A percentile compares a stretch with the other conserved stretches of the same genome.
Evolutionary conservation across 2,329 filamentous ascomycete genomes (phyloP).

Genomic region (Pseudovirgaria hyperparasitica): DNA sequence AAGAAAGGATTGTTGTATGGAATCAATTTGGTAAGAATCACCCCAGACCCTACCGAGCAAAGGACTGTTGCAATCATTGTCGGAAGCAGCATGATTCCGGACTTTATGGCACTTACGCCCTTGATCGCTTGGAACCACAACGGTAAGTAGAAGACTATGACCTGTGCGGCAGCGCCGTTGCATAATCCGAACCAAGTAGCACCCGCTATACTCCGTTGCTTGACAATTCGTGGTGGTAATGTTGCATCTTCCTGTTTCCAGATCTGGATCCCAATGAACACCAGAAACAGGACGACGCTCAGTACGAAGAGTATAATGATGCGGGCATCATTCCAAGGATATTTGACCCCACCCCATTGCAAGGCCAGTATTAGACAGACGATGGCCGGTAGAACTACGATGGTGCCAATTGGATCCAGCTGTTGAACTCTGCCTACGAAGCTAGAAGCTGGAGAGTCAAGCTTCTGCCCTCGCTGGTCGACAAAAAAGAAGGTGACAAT

Average conservation of each 20-base stretch:
- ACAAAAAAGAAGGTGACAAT: slow-evolving; percentile 26
- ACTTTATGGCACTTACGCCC: slow-evolving; percentile 15
- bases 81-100: slow-evolving; percentile 22
- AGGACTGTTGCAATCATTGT: slow-evolving; percentile 18
- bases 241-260: slow-evolving; percentile 7
- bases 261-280: slow-evolving; percentile 9
- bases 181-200: slow-evolving; percentile 21
- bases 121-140: slow-evolving; percentile 26
- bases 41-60: slow-evolving; percentile 6
- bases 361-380: slow-evolving; percentile 12
- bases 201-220: slow-evolving; percentile 18
- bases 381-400: slow-evolving; percentile 8
- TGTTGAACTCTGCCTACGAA: slow-evolving; percentile 4
- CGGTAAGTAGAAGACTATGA: slow-evolving; percentile 12
- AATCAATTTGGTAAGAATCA: slow-evolving; percentile 14
- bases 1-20: slow-evolving; percentile 30
- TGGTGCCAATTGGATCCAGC: slow-evolving; percentile 9
- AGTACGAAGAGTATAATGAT: slow-evolving; percentile 10
- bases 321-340: slow-evolving; percentile 8
- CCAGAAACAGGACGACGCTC: slow-evolving; percentile 4
- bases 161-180: slow-evolving; percentile 10
- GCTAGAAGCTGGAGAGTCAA: neutral
- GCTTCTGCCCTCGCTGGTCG: slow-evolving; percentile 6
- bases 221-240: slow-evolving; percentile 9
- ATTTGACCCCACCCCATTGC: slow-evolving; percentile 12